Percentiles rank a stretch among this genome's conserved stretches.
These are phyloP conservation scores for Hansenula lynferdii DNA, from an alignment of 1,139 yeast species.

Conservation along the genomic window DNA sequence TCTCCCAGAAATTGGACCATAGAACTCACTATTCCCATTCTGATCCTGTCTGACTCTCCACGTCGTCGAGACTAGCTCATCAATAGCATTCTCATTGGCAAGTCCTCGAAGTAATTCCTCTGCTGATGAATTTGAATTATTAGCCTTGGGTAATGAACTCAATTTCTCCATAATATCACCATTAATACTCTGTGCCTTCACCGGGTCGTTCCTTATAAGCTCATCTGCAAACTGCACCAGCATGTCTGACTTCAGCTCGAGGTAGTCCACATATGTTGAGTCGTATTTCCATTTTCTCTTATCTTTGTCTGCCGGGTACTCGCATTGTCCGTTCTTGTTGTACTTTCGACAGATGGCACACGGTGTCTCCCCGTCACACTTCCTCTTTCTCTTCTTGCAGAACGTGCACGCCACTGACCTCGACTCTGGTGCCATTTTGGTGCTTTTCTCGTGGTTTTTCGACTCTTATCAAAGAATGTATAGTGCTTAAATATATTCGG, in stretches of 20 bases:
- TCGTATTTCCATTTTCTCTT: conserved; percentile 18
- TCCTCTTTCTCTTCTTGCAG: conserved; percentile 12
- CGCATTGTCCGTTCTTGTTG: conserved; percentile 13
- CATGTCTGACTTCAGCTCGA: conserved; percentile 17
- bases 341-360: conserved; percentile 13
- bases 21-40: conserved; percentile 22
- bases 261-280: conserved; percentile 17
- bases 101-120: conserved; percentile 8
- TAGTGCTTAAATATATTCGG: too few relatives aligned
- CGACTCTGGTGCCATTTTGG: neutral
- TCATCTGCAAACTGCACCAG: conserved; percentile 15
- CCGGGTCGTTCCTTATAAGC: conserved; percentile 9
- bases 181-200: conserved; percentile 6
- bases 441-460: neutral
- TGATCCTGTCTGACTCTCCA: conserved; percentile 24
- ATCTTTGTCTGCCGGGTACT: conserved; percentile 14
- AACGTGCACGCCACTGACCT: conserved; percentile 7
- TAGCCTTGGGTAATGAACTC: neutral
- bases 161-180: conserved; percentile 2
- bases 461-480: neutral
- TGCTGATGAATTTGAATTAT: conserved; percentile 1
- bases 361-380: conserved; percentile 1
- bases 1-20: conserved; percentile 26
- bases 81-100: conserved; percentile 21
- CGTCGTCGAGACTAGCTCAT: conserved; percentile 24